Evolutionary conservation across 306 rosid genomes (phyloP).

Genomic region (Lathyrus aphaca): DNA sequence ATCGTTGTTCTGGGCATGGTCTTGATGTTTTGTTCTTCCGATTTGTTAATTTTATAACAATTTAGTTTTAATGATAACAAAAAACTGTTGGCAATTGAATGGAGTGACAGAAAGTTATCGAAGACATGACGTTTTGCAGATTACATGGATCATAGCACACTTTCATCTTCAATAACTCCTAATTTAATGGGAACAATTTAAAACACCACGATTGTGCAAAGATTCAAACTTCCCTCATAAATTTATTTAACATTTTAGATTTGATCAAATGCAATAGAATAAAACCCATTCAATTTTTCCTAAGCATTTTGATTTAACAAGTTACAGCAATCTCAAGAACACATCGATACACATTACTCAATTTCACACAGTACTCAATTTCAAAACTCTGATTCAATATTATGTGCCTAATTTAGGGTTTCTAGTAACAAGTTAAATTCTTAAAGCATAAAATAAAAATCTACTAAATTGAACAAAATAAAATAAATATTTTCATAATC

Average conservation of each 20-base stretch:
- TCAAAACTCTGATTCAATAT: neutral
- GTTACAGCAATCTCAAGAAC: neutral
- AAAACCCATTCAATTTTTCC: neutral
- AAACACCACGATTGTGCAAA: neutral
- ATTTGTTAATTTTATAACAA: too few relatives aligned
- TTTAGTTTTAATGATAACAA: too few relatives aligned
- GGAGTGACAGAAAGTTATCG: too few relatives aligned
- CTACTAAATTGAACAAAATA: neutral
- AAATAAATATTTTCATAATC: neutral
- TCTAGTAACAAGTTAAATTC: neutral
- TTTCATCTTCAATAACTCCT: too few relatives aligned
- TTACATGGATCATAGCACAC: too few relatives aligned
- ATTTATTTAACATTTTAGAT: neutral
- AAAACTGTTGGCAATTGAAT: too few relatives aligned
- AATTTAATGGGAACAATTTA: neutral
- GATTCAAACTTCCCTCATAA: neutral
- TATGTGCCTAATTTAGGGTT: neutral
- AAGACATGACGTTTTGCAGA: too few relatives aligned
- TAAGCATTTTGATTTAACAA: neutral
- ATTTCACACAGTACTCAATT: neutral
- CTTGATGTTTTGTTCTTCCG: too few relatives aligned
- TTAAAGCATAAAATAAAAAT: too few relatives aligned
- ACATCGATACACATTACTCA: neutral
- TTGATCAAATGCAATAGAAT: neutral
- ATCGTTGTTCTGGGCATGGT: too few relatives aligned